phyloP scores from a whole-genome alignment of 2,329 filamentous ascomycete genomes.

The Emergomyces pasteurianus region DNA sequence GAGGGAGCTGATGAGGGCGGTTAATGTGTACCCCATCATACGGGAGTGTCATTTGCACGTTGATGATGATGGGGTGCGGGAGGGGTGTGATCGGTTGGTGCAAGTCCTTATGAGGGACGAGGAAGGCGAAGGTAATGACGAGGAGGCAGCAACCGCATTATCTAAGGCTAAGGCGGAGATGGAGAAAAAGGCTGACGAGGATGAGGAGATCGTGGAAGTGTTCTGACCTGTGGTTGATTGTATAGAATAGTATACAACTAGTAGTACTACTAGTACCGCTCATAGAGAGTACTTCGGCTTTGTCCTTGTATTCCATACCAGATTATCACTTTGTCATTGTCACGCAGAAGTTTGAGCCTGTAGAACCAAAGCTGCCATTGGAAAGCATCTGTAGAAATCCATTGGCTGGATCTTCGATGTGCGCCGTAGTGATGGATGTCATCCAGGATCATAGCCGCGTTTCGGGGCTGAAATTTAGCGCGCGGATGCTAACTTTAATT shows the following conservation, averaged over 20 bases:
- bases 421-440: no score
- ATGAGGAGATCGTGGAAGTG: slow-evolving; percentile 35
- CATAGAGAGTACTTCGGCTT: background rate
- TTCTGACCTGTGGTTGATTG: slow-evolving; percentile 20
- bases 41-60: slow-evolving; percentile 72
- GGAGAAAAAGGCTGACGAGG: slow-evolving; percentile 27
- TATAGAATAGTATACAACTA: background rate
- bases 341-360: background rate
- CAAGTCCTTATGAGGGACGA: slow-evolving; percentile 80
- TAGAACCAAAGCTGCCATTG: background rate
- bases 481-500: background rate
- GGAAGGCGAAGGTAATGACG: slow-evolving; percentile 40
- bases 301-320: background rate
- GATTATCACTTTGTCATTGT: background rate
- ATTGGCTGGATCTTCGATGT: background rate
- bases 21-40: slow-evolving; percentile 81
- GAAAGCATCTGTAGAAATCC: background rate
- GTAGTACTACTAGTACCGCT: no score
- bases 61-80: slow-evolving; percentile 65
- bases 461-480: background rate
- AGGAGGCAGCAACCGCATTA: slow-evolving; percentile 24
- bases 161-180: slow-evolving; percentile 30
- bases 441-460: background rate
- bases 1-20: slow-evolving; percentile 58
- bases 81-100: slow-evolving; percentile 79